phyloP scores from a whole-genome alignment of 164 flowering plant genomes.

The Vitis riparia region DNA sequence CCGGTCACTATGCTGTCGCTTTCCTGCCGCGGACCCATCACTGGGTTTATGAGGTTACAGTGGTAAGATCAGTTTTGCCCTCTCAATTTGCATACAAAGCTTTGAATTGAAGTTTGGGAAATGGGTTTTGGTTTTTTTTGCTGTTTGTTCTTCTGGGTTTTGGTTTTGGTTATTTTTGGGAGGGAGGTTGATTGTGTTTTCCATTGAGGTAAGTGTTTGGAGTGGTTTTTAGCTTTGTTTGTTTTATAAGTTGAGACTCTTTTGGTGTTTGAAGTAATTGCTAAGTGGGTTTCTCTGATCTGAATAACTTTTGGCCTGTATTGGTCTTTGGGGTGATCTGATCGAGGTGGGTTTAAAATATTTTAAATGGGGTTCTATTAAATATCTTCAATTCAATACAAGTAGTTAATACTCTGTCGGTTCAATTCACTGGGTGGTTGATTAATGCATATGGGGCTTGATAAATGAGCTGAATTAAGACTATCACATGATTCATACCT shows the following conservation, averaged over 20 bases:
- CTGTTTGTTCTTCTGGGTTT: background rate
- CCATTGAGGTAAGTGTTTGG: background rate
- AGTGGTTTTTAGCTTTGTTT: background rate
- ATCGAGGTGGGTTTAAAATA: constrained; percentile 13
- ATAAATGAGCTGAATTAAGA: constrained; percentile 5
- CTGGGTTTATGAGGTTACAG: background rate
- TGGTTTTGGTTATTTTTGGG: background rate
- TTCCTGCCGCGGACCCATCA: constrained; percentile 7
- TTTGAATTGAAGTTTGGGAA: background rate
- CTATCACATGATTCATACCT: background rate
- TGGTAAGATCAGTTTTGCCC: background rate
- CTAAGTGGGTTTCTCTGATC: constrained; percentile 10
- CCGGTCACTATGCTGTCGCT: background rate
- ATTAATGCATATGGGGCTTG: constrained; percentile 5
- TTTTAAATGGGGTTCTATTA: background rate
- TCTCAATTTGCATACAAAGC: background rate
- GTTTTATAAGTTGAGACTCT: constrained; percentile 2
- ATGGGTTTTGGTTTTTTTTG: background rate
- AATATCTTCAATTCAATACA: constrained; percentile 2
- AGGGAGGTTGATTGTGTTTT: too few species aligned
- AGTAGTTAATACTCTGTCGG: constrained; percentile 10
- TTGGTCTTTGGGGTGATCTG: constrained; percentile 14
- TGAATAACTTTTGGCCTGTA: constrained; percentile 11
- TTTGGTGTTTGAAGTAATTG: constrained; percentile 3
- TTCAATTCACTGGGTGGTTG: constrained; percentile 11